phyloP scores from a whole-genome alignment of 371 early-diverging fungal species.

The Rhizopus microsporus region DNA sequence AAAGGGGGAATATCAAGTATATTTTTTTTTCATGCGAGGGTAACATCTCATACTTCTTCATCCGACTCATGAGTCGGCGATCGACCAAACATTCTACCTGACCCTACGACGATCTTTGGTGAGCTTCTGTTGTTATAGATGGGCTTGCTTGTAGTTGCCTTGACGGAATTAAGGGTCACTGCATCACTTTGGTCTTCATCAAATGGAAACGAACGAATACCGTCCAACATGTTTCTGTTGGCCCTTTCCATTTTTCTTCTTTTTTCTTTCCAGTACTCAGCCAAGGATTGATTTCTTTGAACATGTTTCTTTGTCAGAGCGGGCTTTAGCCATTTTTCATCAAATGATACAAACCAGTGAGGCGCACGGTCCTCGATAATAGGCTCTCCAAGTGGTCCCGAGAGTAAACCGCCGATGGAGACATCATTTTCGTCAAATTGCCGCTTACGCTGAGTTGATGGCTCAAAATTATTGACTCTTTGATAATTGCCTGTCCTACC shows the following conservation, averaged over 20 bases:
- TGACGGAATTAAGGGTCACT: conserved; percentile 38
- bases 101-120: conserved; percentile 28
- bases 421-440: conserved; percentile 31
- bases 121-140: conserved; percentile 9
- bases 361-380: conserved; percentile 54
- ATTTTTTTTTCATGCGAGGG: no score
- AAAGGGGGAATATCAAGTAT: no score
- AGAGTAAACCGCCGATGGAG: conserved; percentile 43
- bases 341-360: conserved; percentile 88
- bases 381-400: conserved; percentile 56
- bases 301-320: conserved; percentile 61
- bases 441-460: conserved; percentile 18
- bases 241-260: conserved; percentile 51
- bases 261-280: conserved; percentile 53
- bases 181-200: conserved; percentile 34
- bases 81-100: conserved; percentile 52
- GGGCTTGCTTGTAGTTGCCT: background rate
- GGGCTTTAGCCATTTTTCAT: conserved; percentile 79
- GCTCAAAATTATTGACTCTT: conserved; percentile 4
- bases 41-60: conserved; percentile 6
- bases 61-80: conserved; percentile 30
- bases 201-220: conserved; percentile 35
- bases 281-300: conserved; percentile 45
- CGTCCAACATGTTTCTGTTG: conserved; percentile 46
- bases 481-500: conserved; percentile 12